Evolutionary conservation across 1,284 basidiomycete genomes (phyloP).

Genomic region (Moesziomyces parantarcticus): DNA sequence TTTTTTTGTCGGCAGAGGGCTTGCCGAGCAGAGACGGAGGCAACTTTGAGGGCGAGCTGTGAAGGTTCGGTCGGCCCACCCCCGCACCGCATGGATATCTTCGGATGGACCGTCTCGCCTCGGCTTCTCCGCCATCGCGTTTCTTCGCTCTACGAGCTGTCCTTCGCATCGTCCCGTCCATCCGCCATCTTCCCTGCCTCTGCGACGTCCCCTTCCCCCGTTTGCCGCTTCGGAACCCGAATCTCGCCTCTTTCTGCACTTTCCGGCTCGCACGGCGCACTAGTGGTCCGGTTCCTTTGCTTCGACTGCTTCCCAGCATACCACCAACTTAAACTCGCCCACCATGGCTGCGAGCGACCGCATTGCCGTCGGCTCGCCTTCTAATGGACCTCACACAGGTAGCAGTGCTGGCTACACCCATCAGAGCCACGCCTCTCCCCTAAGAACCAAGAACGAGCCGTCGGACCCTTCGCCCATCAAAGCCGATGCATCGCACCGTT

Average conservation of each 20-base stretch:
- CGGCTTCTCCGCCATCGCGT: not conserved
- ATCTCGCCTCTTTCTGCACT: not conserved
- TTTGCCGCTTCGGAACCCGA: too few species aligned
- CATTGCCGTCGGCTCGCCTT: conserved; percentile 9
- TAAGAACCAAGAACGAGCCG: conserved; percentile 17
- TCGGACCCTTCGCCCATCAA: conserved; percentile 40
- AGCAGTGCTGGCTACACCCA: not conserved
- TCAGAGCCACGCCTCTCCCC: conserved; percentile 8
- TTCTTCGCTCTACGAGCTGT: not conserved
- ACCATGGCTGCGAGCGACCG: conserved; percentile 13
- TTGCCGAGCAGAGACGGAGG: not conserved
- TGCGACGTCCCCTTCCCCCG: too few species aligned
- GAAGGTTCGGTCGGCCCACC: not conserved
- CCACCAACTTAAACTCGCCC: conserved; percentile 2
- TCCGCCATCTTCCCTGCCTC: not conserved
- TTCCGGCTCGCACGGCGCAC: not conserved
- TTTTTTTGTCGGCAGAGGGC: not conserved
- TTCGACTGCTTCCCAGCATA: conserved; percentile 1
- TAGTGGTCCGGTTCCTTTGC: conserved; percentile 12
- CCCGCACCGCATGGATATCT: not conserved
- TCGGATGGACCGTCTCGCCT: not conserved
- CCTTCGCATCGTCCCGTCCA: not conserved
- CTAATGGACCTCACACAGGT: conserved; percentile 1
- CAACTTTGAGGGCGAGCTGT: too few species aligned
- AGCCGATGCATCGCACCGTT: conserved; percentile 17